Conservation (phyloP, 495 filamentous ascomycete species). For the Daldinia childiae region DNA sequence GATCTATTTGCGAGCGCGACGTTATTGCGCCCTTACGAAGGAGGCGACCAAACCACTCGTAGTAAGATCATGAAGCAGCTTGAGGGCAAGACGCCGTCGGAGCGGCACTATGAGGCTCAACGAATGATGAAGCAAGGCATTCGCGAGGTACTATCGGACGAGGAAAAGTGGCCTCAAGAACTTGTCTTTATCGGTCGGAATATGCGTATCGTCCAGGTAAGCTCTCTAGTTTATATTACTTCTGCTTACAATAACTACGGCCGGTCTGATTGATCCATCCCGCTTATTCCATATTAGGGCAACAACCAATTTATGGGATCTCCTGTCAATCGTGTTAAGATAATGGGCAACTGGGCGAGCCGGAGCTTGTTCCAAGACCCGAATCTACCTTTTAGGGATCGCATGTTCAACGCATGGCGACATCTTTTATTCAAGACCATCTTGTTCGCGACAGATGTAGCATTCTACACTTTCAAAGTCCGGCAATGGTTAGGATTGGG, state of each 20-base stretch:
- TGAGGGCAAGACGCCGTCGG: slow-evolving; percentile 65
- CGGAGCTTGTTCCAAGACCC: slow-evolving; percentile 74
- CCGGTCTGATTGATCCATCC: background rate
- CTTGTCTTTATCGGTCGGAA: slow-evolving; percentile 96
- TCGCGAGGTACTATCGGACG: slow-evolving; percentile 84
- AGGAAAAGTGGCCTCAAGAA: slow-evolving; percentile 91
- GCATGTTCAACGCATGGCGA: slow-evolving; percentile 65
- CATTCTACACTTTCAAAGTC: slow-evolving; percentile 82
- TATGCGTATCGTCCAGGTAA: slow-evolving; percentile 81
- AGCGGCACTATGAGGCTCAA: slow-evolving; percentile 85
- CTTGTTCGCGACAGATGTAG: slow-evolving; percentile 78
- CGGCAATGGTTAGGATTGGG: slow-evolving; percentile 78
- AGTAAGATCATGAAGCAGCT: slow-evolving; percentile 63
- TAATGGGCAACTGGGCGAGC: slow-evolving; percentile 90
- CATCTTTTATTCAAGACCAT: slow-evolving; percentile 85
- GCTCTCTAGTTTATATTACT: background rate
- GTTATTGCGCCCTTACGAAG: slow-evolving; percentile 87
- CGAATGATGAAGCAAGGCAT: slow-evolving; percentile 83
- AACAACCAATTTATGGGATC: slow-evolving; percentile 80
- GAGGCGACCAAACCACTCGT: slow-evolving; percentile 74
- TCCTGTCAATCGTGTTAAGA: slow-evolving; percentile 94
- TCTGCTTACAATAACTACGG: background rate
- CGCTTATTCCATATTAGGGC: slow-evolving; percentile 39
- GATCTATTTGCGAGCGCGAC: slow-evolving; percentile 93
- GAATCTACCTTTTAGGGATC: slow-evolving; percentile 50